A percentile compares a stretch with the other conserved stretches of the same genome.
Evolutionary conservation across 1,139 yeast genomes (phyloP).

Genomic region (Suhomyces wounanorum): DNA sequence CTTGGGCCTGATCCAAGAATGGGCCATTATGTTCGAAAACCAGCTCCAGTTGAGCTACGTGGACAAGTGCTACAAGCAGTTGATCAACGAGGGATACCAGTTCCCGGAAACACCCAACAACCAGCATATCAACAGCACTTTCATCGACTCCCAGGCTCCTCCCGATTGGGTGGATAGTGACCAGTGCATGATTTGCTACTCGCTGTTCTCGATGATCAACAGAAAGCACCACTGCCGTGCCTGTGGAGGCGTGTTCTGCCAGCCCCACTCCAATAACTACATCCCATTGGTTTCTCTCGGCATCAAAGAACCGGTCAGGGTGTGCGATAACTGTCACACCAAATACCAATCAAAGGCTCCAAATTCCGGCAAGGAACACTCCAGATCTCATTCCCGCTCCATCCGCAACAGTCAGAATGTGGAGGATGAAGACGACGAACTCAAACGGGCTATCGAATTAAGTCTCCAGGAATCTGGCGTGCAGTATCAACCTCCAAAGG

Average conservation of each 20-base stretch:
- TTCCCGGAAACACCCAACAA: constrained; percentile 58
- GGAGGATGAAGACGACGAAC: constrained; percentile 70
- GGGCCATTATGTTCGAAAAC: constrained; percentile 74
- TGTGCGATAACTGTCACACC: constrained; percentile 85
- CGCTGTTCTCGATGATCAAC: constrained; percentile 74
- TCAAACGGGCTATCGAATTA: constrained; percentile 74
- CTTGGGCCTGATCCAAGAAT: constrained; percentile 67
- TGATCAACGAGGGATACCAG: constrained; percentile 62
- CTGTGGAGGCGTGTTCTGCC: constrained; percentile 95
- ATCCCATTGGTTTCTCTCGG: constrained; percentile 82
- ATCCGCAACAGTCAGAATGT: constrained; percentile 16
- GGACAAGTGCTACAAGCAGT: constrained; percentile 57
- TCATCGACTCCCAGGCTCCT: constrained; percentile 88
- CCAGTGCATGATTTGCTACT: constrained; percentile 93
- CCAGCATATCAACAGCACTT: constrained; percentile 43
- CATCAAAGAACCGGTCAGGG: constrained; percentile 85
- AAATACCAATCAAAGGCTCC: constrained; percentile 43
- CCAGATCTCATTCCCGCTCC: constrained; percentile 2
- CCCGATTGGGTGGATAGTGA: constrained; percentile 98
- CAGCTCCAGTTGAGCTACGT: constrained; percentile 71
- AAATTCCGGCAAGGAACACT: neutral
- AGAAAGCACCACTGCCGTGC: constrained; percentile 96
- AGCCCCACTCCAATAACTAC: constrained; percentile 72
- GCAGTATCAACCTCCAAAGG: constrained; percentile 18
- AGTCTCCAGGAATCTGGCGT: constrained; percentile 62